These are phyloP conservation scores for Botryotinia narcissicola DNA, from an alignment of 2,329 filamentous ascomycete genomes.

Conservation along the genomic window DNA sequence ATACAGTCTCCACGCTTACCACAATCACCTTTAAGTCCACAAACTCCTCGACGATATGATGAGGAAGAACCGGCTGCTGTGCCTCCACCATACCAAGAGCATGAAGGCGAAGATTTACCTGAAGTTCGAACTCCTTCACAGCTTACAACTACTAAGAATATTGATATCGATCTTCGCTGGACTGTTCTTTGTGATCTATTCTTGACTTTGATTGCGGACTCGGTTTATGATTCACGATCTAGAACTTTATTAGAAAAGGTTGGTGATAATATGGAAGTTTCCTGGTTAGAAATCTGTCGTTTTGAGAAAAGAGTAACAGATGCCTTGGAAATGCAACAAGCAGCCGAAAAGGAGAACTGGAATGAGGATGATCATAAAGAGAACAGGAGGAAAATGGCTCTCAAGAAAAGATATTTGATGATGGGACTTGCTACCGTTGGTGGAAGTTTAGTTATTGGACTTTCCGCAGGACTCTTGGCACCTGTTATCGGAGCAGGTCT, in stretches of 20 bases:
- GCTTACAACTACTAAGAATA: slow-evolving; percentile 74
- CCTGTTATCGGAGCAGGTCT: slow-evolving; percentile 92
- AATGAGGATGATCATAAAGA: slow-evolving; percentile 96
- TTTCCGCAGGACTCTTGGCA: slow-evolving; percentile 87
- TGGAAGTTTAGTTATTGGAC: slow-evolving; percentile 88
- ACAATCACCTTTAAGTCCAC: slow-evolving; percentile 22
- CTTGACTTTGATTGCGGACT: slow-evolving; percentile 93
- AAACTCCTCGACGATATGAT: slow-evolving; percentile 19
- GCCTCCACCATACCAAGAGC: slow-evolving; percentile 60
- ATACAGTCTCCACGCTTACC: slow-evolving; percentile 23
- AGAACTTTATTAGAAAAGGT: slow-evolving; percentile 80
- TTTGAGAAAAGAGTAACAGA: slow-evolving; percentile 98
- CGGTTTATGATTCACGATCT: slow-evolving; percentile 86
- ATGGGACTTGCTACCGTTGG: slow-evolving; percentile 97
- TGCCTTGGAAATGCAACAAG: slow-evolving; percentile 95
- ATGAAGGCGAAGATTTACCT: slow-evolving; percentile 68
- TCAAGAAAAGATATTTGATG: slow-evolving; percentile 83
- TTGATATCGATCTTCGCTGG: slow-evolving; percentile 96
- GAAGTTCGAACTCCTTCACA: slow-evolving; percentile 81
- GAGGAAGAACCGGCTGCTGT: slow-evolving; percentile 51
- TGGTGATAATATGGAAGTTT: slow-evolving; percentile 73
- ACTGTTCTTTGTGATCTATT: slow-evolving; percentile 96
- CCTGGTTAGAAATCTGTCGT: slow-evolving; percentile 89
- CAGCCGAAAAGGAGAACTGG: slow-evolving; percentile 93
- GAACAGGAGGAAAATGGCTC: slow-evolving; percentile 72